Evolutionary conservation across 306 rosid species (phyloP).

Genomic region (Fagus sylvatica): DNA sequence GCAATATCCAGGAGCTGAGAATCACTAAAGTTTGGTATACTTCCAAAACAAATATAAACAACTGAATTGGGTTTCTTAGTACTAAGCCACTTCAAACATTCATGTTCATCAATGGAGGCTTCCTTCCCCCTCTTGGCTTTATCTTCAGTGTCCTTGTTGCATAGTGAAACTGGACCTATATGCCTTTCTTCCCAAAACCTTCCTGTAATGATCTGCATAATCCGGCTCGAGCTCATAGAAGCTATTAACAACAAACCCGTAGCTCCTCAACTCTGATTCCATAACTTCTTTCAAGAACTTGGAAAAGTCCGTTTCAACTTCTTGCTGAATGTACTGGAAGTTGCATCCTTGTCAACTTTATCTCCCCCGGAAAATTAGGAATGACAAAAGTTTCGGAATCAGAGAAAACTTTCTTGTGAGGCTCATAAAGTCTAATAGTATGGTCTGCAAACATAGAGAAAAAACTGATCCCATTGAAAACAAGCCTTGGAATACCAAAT

Average conservation of each 20-base stretch:
- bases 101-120: conserved; percentile 11
- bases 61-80: conserved; percentile 33
- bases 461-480: conserved; percentile 35
- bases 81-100: conserved; percentile 40
- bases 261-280: conserved; percentile 9
- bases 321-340: conserved; percentile 1
- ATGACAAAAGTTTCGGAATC: conserved; percentile 32
- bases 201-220: conserved; percentile 29
- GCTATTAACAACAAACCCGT: conserved; percentile 29
- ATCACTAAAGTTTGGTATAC: conserved; percentile 10
- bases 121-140: conserved; percentile 17
- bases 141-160: neutral
- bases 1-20: conserved; percentile 35
- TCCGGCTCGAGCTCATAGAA: conserved; percentile 34
- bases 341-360: conserved; percentile 26
- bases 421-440: conserved; percentile 1
- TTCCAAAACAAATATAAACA: conserved; percentile 38
- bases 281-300: neutral
- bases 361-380: conserved; percentile 34
- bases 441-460: conserved; percentile 20
- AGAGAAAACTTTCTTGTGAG: conserved; percentile 13
- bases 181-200: conserved; percentile 18
- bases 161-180: conserved; percentile 27
- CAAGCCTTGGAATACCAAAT: conserved; percentile 38
- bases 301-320: neutral